Evolutionary conservation across 331 rosid genomes (phyloP), one percentile per base, ranked within the genome.

Genomic region (Pyrus hybrid): DNA sequence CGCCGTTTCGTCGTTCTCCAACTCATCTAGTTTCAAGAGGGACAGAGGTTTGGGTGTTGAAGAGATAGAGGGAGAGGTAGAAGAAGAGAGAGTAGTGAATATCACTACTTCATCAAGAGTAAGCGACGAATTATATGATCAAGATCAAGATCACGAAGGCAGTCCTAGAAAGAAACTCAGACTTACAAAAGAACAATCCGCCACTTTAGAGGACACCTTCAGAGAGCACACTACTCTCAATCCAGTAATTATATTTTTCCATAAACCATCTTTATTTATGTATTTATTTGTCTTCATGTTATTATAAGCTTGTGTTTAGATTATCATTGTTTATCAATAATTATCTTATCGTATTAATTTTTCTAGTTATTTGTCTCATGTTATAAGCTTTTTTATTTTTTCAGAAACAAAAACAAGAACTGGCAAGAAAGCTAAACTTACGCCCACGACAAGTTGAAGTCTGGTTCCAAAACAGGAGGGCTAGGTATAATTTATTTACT

Each of bases 401-500:
- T 67, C 81, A 95, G 99, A 90, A 78, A 58, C 92, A 92, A 75
- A 95, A 95, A 84, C 96, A 86, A 84, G 97, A 90, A 18, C 77
- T 95, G 80, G 91, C 99, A 14, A 82, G 74, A 21, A 78, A 83
- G 80, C 83, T 95, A 77, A 88, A 86, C 45, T 90, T 95, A 61
- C 85, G 86, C 71, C 83, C 93, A 0, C 85, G 99, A 78, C 99
- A 95, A 88, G 93, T 95, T 73, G 99, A 95, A 82, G 99, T 95
- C 71, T 95, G 99, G 99, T 92, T 95, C 80, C 99, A 95, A 74
- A 95, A 95, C 83, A 80, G 99, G 45, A 87, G 99, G 80, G 99
- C 99, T n/a, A 92, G 97, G 99, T 93, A 73, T 3, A 60, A 5
- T 23, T 6, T 60, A 12, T 8, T 57, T 22, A 23, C 4, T 60